phyloP scores from a whole-genome alignment of 2,329 filamentous ascomycete genomes.

The Calonectria naviculata region DNA sequence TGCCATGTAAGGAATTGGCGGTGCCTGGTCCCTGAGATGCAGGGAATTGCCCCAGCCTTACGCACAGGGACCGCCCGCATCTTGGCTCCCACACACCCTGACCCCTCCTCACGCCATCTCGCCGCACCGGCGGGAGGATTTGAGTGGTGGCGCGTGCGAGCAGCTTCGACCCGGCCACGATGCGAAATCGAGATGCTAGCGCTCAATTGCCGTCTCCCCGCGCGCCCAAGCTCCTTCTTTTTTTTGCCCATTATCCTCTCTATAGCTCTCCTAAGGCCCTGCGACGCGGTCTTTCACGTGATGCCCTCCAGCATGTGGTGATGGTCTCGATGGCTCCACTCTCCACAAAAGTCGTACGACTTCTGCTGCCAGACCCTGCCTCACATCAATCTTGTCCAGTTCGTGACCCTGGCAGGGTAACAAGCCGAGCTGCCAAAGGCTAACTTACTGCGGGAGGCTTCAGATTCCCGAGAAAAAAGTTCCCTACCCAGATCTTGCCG shows the following conservation, averaged over 20 bases:
- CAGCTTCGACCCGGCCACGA: neutral
- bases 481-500: neutral
- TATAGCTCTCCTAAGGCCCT: neutral
- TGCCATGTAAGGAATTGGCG: constrained; percentile 4
- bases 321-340: constrained; percentile 16
- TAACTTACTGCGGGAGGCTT: neutral
- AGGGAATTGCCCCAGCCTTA: constrained; percentile 15
- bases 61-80: constrained; percentile 16
- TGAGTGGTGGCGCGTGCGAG: neutral
- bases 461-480: neutral
- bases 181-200: neutral
- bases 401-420: neutral
- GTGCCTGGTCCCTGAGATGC: constrained; percentile 16
- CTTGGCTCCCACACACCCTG: constrained; percentile 5
- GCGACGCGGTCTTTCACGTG: neutral
- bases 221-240: neutral
- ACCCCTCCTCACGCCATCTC: constrained; percentile 4
- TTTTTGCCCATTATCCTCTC: neutral
- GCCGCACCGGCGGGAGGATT: neutral
- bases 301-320: neutral
- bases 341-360: constrained; percentile 18
- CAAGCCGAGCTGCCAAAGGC: neutral
- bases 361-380: constrained; percentile 7
- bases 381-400: neutral
- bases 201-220: neutral